Evolutionary conservation across 257 asterid genomes (phyloP), one percentile per base, ranked within the genome.

Genomic region (Plantago major): DNA sequence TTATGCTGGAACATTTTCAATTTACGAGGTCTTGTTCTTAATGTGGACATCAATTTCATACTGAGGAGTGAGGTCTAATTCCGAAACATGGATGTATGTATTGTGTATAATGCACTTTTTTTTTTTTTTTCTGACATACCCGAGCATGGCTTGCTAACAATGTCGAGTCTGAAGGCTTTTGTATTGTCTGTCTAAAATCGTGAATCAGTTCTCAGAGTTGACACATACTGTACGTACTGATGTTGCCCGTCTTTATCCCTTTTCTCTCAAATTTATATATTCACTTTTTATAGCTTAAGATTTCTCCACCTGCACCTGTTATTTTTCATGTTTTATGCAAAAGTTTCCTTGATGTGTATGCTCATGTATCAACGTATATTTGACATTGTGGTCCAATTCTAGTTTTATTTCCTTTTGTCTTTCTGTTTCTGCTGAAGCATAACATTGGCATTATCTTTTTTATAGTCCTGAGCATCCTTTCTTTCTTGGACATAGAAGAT

Each of bases 401-500:
- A 7, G 40, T 33, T 33, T 22, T 33, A 33, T 4, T 33, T 30
- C 37, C n/a, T 22, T 22, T 22, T 22, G 26, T 22, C 40, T 33
- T 33, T 33, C 6, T 33, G 6, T 33, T 33, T 33, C 40, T 33
- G 5, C 40, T 33, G 40, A 33, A 33, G 40, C 40, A 33, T 33
- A 33, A 33, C 6, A 7, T 33, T 33, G 40, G 3, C 8, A 33
- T 33, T 33, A 33, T 33, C 3, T 33, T 33, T 33, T 33, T 33
- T 77, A 18, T 76, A 90, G 96, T 78, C 97, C 96, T 9, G 96
- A 88, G 76, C 90, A 76, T 71, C 90, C 90, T 64, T 53, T 76
- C 67, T 83, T 80, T 62, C 92, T 80, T 64, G 95, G 90, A 57
- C 93, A 75, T 60, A 92, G 96, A 54, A 78, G 95, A 74, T 90